Evolutionary conservation across 2,329 filamentous ascomycete species (phyloP).

Genomic region (Colletotrichum sp.): DNA sequence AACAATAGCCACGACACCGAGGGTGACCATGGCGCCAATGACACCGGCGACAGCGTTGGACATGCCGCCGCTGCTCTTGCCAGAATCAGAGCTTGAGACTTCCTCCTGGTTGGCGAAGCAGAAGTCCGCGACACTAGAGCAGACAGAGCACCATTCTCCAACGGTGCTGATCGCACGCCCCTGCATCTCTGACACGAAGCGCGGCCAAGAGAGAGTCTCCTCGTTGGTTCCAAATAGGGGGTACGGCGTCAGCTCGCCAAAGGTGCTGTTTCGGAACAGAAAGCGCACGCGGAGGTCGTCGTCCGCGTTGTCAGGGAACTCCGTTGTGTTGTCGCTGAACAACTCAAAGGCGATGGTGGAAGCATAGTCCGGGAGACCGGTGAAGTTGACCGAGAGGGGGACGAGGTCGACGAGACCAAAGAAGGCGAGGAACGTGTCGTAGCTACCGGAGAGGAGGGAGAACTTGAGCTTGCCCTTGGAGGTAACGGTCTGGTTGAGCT

Average conservation of each 20-base stretch:
- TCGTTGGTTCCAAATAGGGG: slow-evolving; percentile 33
- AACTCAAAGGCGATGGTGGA: slow-evolving; percentile 41
- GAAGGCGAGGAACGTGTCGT: slow-evolving; percentile 41
- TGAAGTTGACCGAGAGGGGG: slow-evolving; percentile 30
- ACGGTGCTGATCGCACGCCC: slow-evolving; percentile 31
- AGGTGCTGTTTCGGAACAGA: slow-evolving; percentile 38
- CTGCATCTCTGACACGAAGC: slow-evolving; percentile 32
- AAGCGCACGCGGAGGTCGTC: slow-evolving; percentile 35
- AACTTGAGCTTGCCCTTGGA: slow-evolving; percentile 36
- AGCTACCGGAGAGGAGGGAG: slow-evolving; percentile 36
- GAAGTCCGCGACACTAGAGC: slow-evolving; percentile 30
- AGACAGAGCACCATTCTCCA: slow-evolving; percentile 33
- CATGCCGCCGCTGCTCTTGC: slow-evolving; percentile 25
- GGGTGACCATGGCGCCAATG: slow-evolving; percentile 35
- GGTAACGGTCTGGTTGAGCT: slow-evolving; percentile 34
- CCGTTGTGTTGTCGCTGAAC: slow-evolving; percentile 26
- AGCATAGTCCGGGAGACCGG: slow-evolving; percentile 37
- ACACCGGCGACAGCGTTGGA: slow-evolving; percentile 37
- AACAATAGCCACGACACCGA: slow-evolving; percentile 28
- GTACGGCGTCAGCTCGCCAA: slow-evolving; percentile 29
- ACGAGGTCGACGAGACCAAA: slow-evolving; percentile 33
- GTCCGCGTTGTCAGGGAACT: slow-evolving; percentile 29
- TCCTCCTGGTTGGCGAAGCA: slow-evolving; percentile 34
- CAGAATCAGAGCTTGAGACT: neutral
- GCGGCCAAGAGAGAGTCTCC: slow-evolving; percentile 30